A percentile compares a stretch with the other conserved stretches of the same genome.
Evolutionary conservation across 2,329 filamentous ascomycete species (phyloP).

Genomic region (Penicillium thymicola): DNA sequence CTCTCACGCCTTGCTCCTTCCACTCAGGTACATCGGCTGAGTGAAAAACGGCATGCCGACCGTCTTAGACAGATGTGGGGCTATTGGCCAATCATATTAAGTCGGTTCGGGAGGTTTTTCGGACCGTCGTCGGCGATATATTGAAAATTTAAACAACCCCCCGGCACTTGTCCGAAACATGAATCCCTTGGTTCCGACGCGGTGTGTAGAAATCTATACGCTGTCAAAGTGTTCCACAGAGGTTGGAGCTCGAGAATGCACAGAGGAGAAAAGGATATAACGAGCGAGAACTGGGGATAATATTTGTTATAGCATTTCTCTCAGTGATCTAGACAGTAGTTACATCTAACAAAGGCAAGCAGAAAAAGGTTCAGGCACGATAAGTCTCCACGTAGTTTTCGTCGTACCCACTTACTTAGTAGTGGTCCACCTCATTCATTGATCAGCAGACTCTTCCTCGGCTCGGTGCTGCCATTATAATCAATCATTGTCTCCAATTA

Average conservation of each 20-base stretch:
- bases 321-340: not conserved
- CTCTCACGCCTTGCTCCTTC: not conserved
- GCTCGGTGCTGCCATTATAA: slow-evolving; percentile 4
- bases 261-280: not conserved
- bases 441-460: not conserved
- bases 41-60: slow-evolving; percentile 18
- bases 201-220: slow-evolving; percentile 3
- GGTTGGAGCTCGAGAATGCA: not conserved
- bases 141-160: not conserved
- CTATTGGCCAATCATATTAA: slow-evolving; percentile 10
- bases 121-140: slow-evolving; percentile 20
- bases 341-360: not conserved
- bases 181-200: not conserved
- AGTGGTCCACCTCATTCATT: not conserved
- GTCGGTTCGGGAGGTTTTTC: slow-evolving; percentile 16
- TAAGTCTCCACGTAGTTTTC: not conserved
- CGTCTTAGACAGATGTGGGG: not conserved
- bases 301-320: too few species aligned
- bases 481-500: slow-evolving; percentile 3
- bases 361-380: not conserved
- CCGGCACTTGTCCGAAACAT: slow-evolving; percentile 11
- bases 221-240: not conserved
- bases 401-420: not conserved
- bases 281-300: not conserved
- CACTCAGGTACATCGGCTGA: not conserved